Base-by-base conservation (phyloP, 2,329 filamentous ascomycete genomes). In the Rutstroemia sp. region DNA sequence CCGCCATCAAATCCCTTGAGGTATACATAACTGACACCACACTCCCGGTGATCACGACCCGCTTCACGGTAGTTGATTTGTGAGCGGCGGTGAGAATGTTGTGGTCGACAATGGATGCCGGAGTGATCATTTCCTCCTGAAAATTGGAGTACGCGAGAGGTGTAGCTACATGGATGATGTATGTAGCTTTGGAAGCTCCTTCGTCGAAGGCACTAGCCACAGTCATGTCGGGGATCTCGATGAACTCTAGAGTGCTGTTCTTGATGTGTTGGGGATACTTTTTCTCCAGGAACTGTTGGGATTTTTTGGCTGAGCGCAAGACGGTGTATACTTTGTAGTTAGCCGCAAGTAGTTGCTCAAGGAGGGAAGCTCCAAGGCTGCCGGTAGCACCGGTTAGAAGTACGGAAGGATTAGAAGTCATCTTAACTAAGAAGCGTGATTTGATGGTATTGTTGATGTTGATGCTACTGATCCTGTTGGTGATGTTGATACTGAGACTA, bases 381-480 rank as follows among this genome's bases (percentile, higher is more conserved):
- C 53, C 53, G n/a, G 57, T 59, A 41, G 16, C 47, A 9, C 53
- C 57, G 41, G 57, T 52, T n/a, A 57, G 37, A 44, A 59, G 38
- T 19, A 59, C 27, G 16, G 52, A 38, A 25, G 21, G 5, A 25
- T 47, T 47, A 6, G 45, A 25, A 30, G 45, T 25, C 25, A 34
- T 30, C 2, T 47, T 47, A n/a, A 27, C 8, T 47, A n/a, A 12
- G 30, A 34, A 12, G 30, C 1, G 30, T 34, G 10, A 12, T 34
- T 9, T 34, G 10, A 4, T 34, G 10, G 8, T 34, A 9, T 34
- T 34, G 30, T 12, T 34, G 12, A 12, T 14, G 30, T 12, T 34
- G 12, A 4, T 34, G 30, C 10, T 12, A 10, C 9, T 30, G 9
- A 23, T 23, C 21, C 30, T 34, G 30, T 34, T 34, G 30, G 4